Conservation (phyloP, 2,329 filamentous ascomycete species). For the Zymoseptoria crescenta region DNA sequence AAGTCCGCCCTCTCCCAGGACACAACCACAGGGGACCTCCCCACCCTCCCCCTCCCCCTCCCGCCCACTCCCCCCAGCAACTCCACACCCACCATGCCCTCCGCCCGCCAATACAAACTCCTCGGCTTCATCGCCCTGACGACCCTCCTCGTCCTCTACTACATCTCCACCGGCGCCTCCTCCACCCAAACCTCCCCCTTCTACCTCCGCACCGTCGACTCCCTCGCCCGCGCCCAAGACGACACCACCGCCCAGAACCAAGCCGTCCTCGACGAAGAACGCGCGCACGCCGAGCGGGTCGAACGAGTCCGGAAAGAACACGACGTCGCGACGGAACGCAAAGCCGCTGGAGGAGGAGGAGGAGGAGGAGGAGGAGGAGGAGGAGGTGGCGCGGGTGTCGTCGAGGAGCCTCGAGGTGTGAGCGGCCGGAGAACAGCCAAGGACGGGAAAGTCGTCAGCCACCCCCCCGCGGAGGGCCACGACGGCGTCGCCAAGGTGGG, state of each 20-base stretch:
- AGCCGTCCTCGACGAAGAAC: conserved; percentile 22
- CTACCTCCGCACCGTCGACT: conserved; percentile 48
- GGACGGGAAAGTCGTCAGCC: conserved; percentile 30
- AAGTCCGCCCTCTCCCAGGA: neutral
- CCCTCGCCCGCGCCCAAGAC: conserved; percentile 44
- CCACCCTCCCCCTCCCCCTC: too few relatives aligned
- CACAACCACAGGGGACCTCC: too few relatives aligned
- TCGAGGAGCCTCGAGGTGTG: conserved; percentile 30
- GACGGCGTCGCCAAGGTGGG: conserved; percentile 40
- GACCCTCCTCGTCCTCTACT: conserved; percentile 60
- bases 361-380: conserved; percentile 39
- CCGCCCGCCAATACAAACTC: conserved; percentile 60
- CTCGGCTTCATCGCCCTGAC: conserved; percentile 58
- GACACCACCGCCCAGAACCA: conserved; percentile 26
- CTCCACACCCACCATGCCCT: conserved; percentile 48
- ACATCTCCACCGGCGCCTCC: conserved; percentile 59
- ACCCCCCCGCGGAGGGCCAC: conserved; percentile 30
- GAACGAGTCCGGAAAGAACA: conserved; percentile 27
- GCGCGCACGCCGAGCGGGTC: conserved; percentile 20
- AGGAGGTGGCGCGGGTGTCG: conserved; percentile 40
- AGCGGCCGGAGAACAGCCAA: conserved; percentile 45
- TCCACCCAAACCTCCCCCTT: conserved; percentile 47
- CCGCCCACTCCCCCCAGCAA: neutral
- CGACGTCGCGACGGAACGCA: conserved; percentile 14
- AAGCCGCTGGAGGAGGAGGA: conserved; percentile 9